Conservation (phyloP, 345 rosid species). For the Camelina neglecta region DNA sequence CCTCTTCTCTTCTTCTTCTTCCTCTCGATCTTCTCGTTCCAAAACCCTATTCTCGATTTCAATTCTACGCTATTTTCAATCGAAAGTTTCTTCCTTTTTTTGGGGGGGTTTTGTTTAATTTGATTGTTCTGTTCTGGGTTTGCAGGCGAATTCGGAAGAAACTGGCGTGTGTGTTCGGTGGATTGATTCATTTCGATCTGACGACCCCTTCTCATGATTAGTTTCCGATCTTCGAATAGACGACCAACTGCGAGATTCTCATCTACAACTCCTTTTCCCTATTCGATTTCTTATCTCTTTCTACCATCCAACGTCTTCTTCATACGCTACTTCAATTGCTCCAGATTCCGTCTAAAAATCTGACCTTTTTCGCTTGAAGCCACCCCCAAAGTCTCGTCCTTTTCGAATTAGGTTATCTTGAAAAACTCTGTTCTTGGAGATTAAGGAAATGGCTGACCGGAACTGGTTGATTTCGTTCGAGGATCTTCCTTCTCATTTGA, state of each 20-base stretch:
- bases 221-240: conserved; percentile 62
- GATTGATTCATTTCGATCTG: conserved; percentile 36
- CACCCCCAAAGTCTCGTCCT: conserved; percentile 16
- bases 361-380: conserved; percentile 43
- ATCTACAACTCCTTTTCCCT: conserved; percentile 50
- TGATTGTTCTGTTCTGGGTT: not conserved
- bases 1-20: conserved; percentile 13
- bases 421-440: conserved; percentile 18
- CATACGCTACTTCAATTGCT: conserved; percentile 76
- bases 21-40: conserved; percentile 12
- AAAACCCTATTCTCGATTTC: conserved; percentile 7
- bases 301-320: conserved; percentile 75
- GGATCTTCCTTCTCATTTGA: conserved; percentile 89
- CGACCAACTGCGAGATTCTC: conserved; percentile 53
- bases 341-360: conserved; percentile 84
- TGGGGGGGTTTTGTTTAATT: not conserved
- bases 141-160: conserved; percentile 30
- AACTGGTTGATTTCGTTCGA: conserved; percentile 59
- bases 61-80: not conserved
- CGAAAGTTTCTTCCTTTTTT: not conserved
- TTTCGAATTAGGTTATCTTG: conserved; percentile 27
- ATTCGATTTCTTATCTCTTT: conserved; percentile 58
- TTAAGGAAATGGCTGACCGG: conserved; percentile 68
- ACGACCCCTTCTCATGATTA: conserved; percentile 78
- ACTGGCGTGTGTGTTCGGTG: conserved; percentile 23